phyloP scores from a whole-genome alignment of 352 stramenopile genomes.

The Globisporangium mamillatum region DNA sequence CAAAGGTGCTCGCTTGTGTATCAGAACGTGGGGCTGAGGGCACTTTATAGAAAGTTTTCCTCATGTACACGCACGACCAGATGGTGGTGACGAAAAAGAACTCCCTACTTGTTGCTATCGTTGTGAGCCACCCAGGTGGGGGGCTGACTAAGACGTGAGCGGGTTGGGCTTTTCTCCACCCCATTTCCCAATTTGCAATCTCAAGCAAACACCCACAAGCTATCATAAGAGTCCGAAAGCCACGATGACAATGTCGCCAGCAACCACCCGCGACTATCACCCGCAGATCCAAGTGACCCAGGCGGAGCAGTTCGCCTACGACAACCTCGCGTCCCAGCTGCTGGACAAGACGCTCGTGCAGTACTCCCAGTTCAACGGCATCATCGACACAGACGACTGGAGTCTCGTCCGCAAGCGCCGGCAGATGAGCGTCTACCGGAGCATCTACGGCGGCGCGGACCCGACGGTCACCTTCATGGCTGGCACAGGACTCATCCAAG shows the following conservation, averaged over 20 bases:
- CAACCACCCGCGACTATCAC: constrained; percentile 3
- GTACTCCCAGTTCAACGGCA: constrained; percentile 14
- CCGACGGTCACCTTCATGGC: constrained; percentile 1
- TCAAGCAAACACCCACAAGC: background rate
- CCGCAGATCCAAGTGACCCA: constrained; percentile 1
- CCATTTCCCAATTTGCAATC: constrained; percentile 9
- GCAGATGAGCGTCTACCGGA: constrained; percentile 14
- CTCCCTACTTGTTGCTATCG: background rate
- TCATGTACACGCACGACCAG: background rate
- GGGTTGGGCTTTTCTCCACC: background rate
- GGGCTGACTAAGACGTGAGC: background rate
- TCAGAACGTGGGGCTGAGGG: background rate
- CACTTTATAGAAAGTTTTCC: constrained; percentile 3
- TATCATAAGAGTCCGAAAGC: too few relatives aligned
- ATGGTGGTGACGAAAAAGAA: background rate
- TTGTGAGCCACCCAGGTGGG: background rate
- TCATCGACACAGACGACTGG: constrained; percentile 13
- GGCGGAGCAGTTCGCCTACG: constrained; percentile 9
- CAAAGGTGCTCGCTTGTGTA: background rate
- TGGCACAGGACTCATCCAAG: constrained; percentile 8
- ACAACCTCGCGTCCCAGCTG: constrained; percentile 1
- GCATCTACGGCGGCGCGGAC: background rate
- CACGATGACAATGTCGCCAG: background rate
- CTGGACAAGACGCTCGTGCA: constrained; percentile 1
- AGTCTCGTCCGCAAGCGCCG: constrained; percentile 8